Evolutionary conservation across 257 asterid genomes (phyloP), one percentile per base, ranked within the genome.

Genomic region (Striga asiatica): DNA sequence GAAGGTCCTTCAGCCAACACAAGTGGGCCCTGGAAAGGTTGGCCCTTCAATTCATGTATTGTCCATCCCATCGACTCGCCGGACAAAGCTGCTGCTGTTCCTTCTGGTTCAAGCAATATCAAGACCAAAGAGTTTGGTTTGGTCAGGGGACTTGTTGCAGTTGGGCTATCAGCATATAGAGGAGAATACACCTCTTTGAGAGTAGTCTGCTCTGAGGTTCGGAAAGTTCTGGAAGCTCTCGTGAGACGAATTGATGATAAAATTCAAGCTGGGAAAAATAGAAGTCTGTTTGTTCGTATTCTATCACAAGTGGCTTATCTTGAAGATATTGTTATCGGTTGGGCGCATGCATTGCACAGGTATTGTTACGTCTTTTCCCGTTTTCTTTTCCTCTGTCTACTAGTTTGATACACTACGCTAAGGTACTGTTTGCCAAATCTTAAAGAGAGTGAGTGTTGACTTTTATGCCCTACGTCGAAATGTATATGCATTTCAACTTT

Each of bases 21-120:
- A 20, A 63, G 57, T 27, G 97, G 99, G 20, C 86, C 86, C 10
- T 88, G 91, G 97, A 92, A 77, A 74, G 88, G 93, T 41, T 92
- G 97, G 99, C 97, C 97, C 38, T 88, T 88, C 63, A 88, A 87
- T 74, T 73, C 97, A 42, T 92, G 99, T 62, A 82, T 92, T 56
- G 68, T 77, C 68, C 89, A 91, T 20, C 89, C 99, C 17, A 49
- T 56, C 60, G 69, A 65, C 69, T 63, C 86, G 13, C 17, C 48
- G 1, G 82, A 76, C 47, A 75, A 70, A 64, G 74, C 57, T 65
- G 29, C 68, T 66, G 38, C 63, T 56, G 70, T 65, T 62, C 59
- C 76, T 37, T 61, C 78, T 67, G 60, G 73, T 60, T 72, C 78
- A 19, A 60, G 59, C 71, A 71, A 59, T 64, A 51, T 52, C 64